phyloP scores from a whole-genome alignment of 2,329 filamentous ascomycete species.

The Cercospora canescens region DNA sequence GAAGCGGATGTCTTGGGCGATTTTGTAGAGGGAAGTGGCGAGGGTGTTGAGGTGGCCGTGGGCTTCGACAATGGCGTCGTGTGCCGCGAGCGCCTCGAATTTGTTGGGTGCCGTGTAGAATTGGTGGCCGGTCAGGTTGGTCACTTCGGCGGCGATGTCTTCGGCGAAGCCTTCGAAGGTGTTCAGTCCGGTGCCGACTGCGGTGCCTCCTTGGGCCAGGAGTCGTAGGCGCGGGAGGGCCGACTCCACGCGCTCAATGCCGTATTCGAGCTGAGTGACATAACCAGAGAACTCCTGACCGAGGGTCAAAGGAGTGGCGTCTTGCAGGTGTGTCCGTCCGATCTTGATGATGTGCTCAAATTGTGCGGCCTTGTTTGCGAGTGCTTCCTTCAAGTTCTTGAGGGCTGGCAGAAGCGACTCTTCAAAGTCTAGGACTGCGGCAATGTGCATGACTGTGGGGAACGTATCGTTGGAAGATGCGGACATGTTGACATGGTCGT shows the following conservation, averaged over 20 bases:
- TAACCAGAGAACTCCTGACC: conserved; percentile 98
- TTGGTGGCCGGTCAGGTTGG: conserved; percentile 85
- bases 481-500: conserved; percentile 99
- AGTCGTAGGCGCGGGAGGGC: conserved; percentile 80
- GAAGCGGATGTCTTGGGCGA: conserved; percentile 96
- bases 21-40: conserved; percentile 90
- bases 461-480: conserved; percentile 99
- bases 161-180: conserved; percentile 96
- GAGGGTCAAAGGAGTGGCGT: conserved; percentile 91
- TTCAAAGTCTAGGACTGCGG: conserved; percentile 91
- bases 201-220: conserved; percentile 92
- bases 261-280: conserved; percentile 88
- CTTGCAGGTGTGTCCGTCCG: conserved; percentile 93
- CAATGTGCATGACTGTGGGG: conserved; percentile 99
- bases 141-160: conserved; percentile 86
- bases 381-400: conserved; percentile 75
- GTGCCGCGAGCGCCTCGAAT: conserved; percentile 93
- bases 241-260: conserved; percentile 82
- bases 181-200: conserved; percentile 96
- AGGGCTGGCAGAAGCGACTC: conserved; percentile 80
- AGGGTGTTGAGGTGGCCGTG: conserved; percentile 92
- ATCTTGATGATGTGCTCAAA: conserved; percentile 99
- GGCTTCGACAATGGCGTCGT: conserved; percentile 94
- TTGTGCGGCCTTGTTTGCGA: conserved; percentile 84
- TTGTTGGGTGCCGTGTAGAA: conserved; percentile 99